A percentile compares a stretch with the other conserved stretches of the same genome.
Conservation (phyloP, 1,284 basidiomycete genomes). For the Irpex lacteus region DNA sequence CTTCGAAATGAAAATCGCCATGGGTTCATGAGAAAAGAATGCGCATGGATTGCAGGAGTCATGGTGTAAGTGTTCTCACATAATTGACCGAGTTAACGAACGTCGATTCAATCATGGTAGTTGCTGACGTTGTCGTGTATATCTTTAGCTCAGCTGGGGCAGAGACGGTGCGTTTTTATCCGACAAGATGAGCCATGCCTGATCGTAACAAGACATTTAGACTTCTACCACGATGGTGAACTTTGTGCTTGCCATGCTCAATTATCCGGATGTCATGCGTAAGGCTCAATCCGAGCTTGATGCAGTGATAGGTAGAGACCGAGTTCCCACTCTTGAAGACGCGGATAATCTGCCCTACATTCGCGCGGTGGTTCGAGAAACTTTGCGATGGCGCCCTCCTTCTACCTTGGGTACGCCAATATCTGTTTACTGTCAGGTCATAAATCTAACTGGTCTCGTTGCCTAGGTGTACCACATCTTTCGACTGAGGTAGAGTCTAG, state of each 20-base stretch:
- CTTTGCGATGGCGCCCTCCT: not conserved
- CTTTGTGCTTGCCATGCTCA: constrained; percentile 5
- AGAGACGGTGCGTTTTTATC: not conserved
- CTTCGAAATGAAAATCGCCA: not conserved
- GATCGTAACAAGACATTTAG: not conserved
- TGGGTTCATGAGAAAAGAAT: not conserved
- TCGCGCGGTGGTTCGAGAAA: constrained; percentile 5
- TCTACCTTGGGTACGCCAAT: not conserved
- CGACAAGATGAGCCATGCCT: not conserved
- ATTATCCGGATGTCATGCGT: constrained; percentile 2
- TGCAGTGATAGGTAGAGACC: constrained; percentile 1
- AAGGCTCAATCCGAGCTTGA: constrained; percentile 7
- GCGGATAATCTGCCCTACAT: constrained; percentile 2
- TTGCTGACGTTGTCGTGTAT: too few relatives aligned
- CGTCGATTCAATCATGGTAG: not conserved
- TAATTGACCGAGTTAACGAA: too few relatives aligned
- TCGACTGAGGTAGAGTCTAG: not conserved
- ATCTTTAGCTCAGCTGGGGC: not conserved
- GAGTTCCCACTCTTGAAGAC: constrained; percentile 3
- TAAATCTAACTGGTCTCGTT: not conserved
- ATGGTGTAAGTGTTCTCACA: not conserved
- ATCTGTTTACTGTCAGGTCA: not conserved
- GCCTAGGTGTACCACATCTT: not conserved
- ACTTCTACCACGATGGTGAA: not conserved
- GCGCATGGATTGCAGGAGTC: not conserved